Evolutionary conservation across 2,329 filamentous ascomycete genomes (phyloP).

Genomic region (Pseudogymnoascus sp.): DNA sequence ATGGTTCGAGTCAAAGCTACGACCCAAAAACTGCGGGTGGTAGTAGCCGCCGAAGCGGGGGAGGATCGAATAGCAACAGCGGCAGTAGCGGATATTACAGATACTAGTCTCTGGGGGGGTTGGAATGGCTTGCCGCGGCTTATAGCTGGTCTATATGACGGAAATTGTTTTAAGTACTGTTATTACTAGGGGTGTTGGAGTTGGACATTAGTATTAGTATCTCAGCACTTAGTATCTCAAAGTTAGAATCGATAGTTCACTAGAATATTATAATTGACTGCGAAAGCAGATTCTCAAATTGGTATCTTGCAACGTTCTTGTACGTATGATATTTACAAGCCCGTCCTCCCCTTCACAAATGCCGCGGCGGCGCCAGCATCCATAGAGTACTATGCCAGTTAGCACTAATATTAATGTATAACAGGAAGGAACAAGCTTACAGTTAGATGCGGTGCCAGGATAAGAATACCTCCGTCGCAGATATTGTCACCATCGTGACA

Average conservation of each 20-base stretch:
- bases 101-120: neutral
- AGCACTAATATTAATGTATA: neutral
- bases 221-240: neutral
- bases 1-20: too few species aligned
- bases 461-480: slow-evolving; percentile 13
- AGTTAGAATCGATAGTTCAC: neutral
- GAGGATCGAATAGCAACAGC: too few species aligned
- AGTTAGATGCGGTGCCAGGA: slow-evolving; percentile 17
- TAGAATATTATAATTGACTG: neutral
- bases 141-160: neutral
- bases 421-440: neutral
- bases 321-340: neutral
- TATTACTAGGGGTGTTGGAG: neutral
- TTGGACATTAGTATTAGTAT: neutral
- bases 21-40: too few species aligned
- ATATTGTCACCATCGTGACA: slow-evolving; percentile 22
- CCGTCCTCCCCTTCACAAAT: slow-evolving; percentile 9
- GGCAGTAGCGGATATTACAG: neutral
- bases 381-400: slow-evolving; percentile 6
- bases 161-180: neutral
- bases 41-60: too few species aligned
- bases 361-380: slow-evolving; percentile 10
- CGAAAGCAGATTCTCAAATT: too few species aligned
- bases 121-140: neutral
- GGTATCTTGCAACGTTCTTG: neutral